A percentile compares a stretch with the other conserved stretches of the same genome.
Conservation (phyloP, 129 eudicot genomes). For the Erigeron canadensis region DNA sequence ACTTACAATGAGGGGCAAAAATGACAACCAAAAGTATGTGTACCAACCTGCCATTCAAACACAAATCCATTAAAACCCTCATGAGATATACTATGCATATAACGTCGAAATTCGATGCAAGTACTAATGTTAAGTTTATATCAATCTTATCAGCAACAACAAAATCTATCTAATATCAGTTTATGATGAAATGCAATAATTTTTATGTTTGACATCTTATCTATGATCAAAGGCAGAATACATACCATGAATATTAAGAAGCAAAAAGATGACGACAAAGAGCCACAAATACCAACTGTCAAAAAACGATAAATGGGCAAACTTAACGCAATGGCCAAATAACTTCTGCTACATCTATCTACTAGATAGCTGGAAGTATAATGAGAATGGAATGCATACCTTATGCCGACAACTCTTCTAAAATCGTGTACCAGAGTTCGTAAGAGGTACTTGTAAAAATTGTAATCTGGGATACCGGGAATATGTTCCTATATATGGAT, state of each 20-base stretch:
- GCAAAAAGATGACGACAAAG: conserved; percentile 82
- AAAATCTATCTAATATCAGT: too few species aligned
- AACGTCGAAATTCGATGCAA: too few species aligned
- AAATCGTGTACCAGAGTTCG: conserved; percentile 76
- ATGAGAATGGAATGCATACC: conserved; percentile 21
- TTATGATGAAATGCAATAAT: too few species aligned
- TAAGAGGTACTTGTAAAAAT: conserved; percentile 73
- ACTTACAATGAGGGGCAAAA: conserved; percentile 84
- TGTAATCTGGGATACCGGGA: conserved; percentile 36
- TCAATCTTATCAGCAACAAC: too few species aligned
- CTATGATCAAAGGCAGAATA: not conserved
- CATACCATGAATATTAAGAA: conserved; percentile 73
- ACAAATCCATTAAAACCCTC: too few species aligned
- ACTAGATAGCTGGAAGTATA: not conserved
- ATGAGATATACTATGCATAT: too few species aligned
- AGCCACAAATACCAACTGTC: conserved; percentile 96
- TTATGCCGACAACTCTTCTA: conserved; percentile 71
- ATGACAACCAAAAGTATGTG: conserved; percentile 82
- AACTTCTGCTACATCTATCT: not conserved
- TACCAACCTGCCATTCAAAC: conserved; percentile 23
- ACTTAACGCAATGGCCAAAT: conserved; percentile 2
- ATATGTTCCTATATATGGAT: conserved; percentile 45
- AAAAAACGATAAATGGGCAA: not conserved
- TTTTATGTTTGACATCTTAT: too few species aligned
- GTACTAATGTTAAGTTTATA: too few species aligned